Evolutionary conservation across 2,329 filamentous ascomycete genomes (phyloP).

Genomic region (Tolypocladium pustulatum): DNA sequence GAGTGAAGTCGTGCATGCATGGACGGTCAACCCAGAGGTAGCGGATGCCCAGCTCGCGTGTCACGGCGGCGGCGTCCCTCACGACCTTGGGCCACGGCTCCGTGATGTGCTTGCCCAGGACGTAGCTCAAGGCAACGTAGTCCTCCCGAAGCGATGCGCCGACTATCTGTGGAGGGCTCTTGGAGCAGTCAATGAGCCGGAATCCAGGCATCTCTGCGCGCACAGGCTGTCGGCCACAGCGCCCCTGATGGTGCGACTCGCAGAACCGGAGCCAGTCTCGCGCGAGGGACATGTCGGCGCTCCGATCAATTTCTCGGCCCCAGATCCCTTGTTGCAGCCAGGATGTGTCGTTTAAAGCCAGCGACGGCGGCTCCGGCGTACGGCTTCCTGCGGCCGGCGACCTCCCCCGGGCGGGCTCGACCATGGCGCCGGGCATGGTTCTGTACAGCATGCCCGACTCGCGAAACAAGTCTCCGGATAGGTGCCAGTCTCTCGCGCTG

Average conservation of each 20-base stretch:
- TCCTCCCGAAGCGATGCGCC: conserved; percentile 15
- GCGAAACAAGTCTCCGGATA: conserved; percentile 21
- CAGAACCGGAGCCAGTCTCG: conserved; percentile 24
- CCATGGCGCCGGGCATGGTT: conserved; percentile 14
- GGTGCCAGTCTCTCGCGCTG: conserved; percentile 17
- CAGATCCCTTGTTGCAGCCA: conserved; percentile 22
- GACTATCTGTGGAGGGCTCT: conserved; percentile 19
- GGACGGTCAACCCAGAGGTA: conserved; percentile 29
- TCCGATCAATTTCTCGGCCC: conserved; percentile 19
- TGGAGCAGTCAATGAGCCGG: conserved; percentile 21
- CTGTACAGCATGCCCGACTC: conserved; percentile 22
- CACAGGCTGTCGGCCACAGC: conserved; percentile 17
- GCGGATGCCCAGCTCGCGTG: conserved; percentile 17
- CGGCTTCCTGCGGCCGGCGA: conserved; percentile 4
- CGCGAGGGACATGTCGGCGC: conserved; percentile 18
- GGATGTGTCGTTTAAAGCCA: conserved; percentile 4
- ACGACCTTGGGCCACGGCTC: conserved; percentile 20
- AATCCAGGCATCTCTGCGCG: conserved; percentile 17
- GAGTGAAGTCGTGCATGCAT: conserved; percentile 18
- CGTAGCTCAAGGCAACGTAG: conserved; percentile 24
- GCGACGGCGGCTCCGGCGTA: conserved; percentile 2
- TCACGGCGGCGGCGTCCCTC: conserved; percentile 19
- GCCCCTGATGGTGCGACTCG: conserved; percentile 19
- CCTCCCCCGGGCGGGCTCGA: conserved; percentile 11
- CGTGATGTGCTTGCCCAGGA: conserved; percentile 16